Evolutionary conservation across 2,329 filamentous ascomycete genomes (phyloP).

Genomic region (Arthrobotrys musiformis): DNA sequence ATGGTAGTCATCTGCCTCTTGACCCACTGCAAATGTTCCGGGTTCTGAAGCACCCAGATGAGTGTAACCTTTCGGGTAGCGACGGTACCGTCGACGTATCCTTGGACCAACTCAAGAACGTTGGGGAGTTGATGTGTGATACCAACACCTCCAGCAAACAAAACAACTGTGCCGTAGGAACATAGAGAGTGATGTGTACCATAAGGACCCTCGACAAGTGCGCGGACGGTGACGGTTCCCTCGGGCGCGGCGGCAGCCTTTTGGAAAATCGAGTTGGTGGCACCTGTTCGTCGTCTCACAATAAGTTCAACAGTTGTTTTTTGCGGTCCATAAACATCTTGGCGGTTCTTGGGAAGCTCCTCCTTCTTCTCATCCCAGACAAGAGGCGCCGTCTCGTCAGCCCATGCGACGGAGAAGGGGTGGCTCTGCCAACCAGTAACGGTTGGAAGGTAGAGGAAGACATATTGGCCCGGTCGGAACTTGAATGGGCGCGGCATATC

Average conservation of each 20-base stretch:
- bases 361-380: conserved; percentile 64
- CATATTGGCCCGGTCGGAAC: conserved; percentile 79
- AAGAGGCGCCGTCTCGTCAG: conserved; percentile 71
- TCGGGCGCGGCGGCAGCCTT: conserved; percentile 72
- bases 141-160: conserved; percentile 83
- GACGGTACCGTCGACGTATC: conserved; percentile 75
- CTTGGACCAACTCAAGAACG: conserved; percentile 76
- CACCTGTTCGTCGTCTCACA: conserved; percentile 77
- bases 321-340: conserved; percentile 70
- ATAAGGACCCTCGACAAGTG: conserved; percentile 80
- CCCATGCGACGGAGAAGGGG: conserved; percentile 83
- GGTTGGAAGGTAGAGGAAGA: conserved; percentile 80
- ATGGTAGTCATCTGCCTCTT: conserved; percentile 85
- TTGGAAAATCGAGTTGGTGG: conserved; percentile 76
- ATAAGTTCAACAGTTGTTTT: conserved; percentile 77
- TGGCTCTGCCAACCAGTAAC: conserved; percentile 78
- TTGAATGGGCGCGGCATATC: conserved; percentile 80
- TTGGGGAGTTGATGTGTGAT: conserved; percentile 83
- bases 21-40: conserved; percentile 85
- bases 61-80: conserved; percentile 77
- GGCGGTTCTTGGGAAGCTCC: conserved; percentile 68
- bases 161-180: conserved; percentile 80
- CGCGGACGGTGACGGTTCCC: conserved; percentile 72
- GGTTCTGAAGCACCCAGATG: conserved; percentile 81
- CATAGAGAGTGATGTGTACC: conserved; percentile 76